Base-by-base conservation (phyloP, 2,329 filamentous ascomycete species). In the Pseudogymnoascus sp. region DNA sequence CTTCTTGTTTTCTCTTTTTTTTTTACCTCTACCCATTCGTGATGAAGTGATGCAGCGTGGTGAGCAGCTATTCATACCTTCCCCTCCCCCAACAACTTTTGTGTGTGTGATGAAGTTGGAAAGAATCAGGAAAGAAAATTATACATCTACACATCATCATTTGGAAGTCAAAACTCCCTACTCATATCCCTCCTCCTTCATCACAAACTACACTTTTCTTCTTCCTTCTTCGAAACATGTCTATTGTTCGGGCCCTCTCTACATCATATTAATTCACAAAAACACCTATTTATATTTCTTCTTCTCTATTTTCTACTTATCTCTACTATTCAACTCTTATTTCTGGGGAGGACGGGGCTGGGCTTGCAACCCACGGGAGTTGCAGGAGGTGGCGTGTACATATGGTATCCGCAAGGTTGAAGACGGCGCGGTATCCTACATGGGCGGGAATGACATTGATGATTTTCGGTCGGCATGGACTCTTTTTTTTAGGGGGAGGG, bases 1-100 rank as follows among this genome's bases (percentile, higher is more conserved):
- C 16, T 43, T 43, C 39, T 63, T 61, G 39, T 43, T 25, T 65
- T 48, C n/a, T 51, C 19, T 14, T 60, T 57, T 61, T 45, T 41
- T 62, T 57, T 61, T 13, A 51, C 64, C 34, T 43, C 21, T 43
- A 14, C n/a, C 39, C 37, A 7, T 39, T 43, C 16, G 39, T 43
- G 39, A 43, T 43, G 39, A 43, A 43, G 39, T 43, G 39, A 43
- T 43, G 39, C n/a, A 43, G 39, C 16, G 39, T 43, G 39, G 39
- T 43, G 39, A 43, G 39, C 39, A 43, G 39, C 39, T 43, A 43
- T 43, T 43, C 39, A 43, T 43, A 43, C n/a, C 16, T 21, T 11
- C 39, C 39, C 39, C 14, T 6, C 37, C 4, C 4, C n/a, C 37
- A 6, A 4, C 39, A 43, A 43, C 39, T 11, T 43, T 43, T 2